Conservation (phyloP, 805 yeast species). For the Saturnispora saitoi region DNA sequence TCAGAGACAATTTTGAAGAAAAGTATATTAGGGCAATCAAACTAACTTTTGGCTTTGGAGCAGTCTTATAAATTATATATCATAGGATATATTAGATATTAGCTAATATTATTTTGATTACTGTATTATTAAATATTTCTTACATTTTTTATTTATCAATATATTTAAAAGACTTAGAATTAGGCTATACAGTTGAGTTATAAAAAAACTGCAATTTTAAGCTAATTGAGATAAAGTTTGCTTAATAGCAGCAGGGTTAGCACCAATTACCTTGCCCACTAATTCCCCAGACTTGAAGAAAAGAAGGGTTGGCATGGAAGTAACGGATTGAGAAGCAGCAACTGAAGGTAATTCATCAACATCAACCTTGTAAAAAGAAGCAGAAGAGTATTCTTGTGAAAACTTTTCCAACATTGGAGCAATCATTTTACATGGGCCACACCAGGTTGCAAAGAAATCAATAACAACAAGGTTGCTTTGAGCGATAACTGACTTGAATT, state of each 20-base stretch:
- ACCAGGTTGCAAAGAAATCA: constrained; percentile 96
- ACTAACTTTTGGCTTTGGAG: constrained; percentile 89
- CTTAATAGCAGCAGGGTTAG: constrained; percentile 79
- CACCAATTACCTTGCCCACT: constrained; percentile 78
- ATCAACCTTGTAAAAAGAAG: constrained; percentile 81
- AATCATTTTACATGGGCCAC: constrained; percentile 98
- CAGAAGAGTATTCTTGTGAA: constrained; percentile 53
- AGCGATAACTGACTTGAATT: constrained; percentile 59
- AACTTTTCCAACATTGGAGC: constrained; percentile 89
- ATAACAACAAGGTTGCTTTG: constrained; percentile 71
- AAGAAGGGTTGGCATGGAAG: constrained; percentile 55
- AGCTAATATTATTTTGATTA: no score
- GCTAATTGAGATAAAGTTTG: constrained; percentile 36
- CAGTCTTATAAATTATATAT: constrained; percentile 47
- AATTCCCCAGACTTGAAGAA: constrained; percentile 78
- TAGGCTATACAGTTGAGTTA: background rate
- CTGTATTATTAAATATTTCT: no score
- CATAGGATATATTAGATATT: no score
- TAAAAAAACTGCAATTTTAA: constrained; percentile 11
- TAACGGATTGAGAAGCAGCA: constrained; percentile 54
- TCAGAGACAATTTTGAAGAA: constrained; percentile 75
- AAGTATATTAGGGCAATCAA: constrained; percentile 86
- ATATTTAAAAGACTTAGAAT: no score
- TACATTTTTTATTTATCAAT: no score
- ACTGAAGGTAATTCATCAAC: constrained; percentile 77